Evolutionary conservation across 228 moss, liverwort and hornwort genomes (phyloP).

Genomic region (Sphagnum fallax): DNA sequence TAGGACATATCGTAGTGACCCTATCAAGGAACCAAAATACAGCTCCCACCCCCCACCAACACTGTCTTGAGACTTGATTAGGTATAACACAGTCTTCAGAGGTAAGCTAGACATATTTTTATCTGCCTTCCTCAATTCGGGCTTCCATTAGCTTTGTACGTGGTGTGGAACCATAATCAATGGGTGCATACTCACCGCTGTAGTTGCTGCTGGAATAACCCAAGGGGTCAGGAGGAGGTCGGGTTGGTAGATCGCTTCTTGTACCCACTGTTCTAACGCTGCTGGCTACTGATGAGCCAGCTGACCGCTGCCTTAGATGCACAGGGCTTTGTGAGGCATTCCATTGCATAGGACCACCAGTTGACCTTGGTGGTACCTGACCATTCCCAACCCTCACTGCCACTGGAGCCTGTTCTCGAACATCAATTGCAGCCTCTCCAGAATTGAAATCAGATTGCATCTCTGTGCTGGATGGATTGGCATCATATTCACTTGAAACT

Average conservation of each 20-base stretch:
- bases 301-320: conserved; percentile 19
- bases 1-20: no score
- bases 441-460: conserved; percentile 16
- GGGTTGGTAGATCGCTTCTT: conserved; percentile 21
- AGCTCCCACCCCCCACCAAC: no score
- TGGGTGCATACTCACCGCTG: conserved; percentile 59
- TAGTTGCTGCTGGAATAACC: conserved; percentile 10
- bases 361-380: conserved; percentile 16
- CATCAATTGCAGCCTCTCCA: conserved; percentile 24
- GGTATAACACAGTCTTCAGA: no score
- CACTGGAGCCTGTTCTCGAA: conserved; percentile 25
- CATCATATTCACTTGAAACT: conserved; percentile 44
- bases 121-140: conserved; percentile 61
- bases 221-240: conserved; percentile 35
- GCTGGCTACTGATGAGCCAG: conserved; percentile 19
- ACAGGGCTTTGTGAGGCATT: conserved; percentile 44
- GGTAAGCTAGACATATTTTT: not conserved
- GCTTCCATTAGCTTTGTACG: conserved; percentile 12
- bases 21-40: no score
- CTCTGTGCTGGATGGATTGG: conserved; percentile 32
- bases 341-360: conserved; percentile 31
- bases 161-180: conserved; percentile 31
- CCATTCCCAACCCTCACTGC: conserved; percentile 28
- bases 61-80: no score
- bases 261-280: conserved; percentile 38